Evolutionary conservation across 805 yeast species (phyloP), one percentile per base, ranked within the genome.

Genomic region (Brettanomyces sp.): DNA sequence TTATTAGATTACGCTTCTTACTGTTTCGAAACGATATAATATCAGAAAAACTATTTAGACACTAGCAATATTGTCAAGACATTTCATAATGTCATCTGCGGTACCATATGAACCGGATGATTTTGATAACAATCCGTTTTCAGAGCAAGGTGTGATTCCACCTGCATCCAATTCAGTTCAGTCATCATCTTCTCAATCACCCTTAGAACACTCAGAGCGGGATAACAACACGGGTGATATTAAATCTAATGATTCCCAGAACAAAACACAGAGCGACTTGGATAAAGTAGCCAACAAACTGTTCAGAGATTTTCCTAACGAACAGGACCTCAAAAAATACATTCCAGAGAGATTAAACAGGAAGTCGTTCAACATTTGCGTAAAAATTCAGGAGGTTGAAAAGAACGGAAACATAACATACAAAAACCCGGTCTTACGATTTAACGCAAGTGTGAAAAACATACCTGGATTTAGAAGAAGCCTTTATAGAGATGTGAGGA

Each of bases 371-470:
- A 59, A 53, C 44, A 49, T 91, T 38, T 56, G 57, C 1, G 70
- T 86, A 32, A 76, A 72, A 44, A 80, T 91, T 3, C 73, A 75
- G 2, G 84, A 76, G 12, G 68, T 93, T 42, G 97, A 90, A 62
- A 74, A 81, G 54, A 75, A 73, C 47, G 82, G 80, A 0, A 65
- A 66, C 4, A 57, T 64, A 6, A 76, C 77, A 47, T 75, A 74
- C 43, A 88, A 82, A 47, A 87, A 88, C 55, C 96, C 96, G 4
- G 80, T 85, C 7, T 67, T 91, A 46, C 74, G 80, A 51, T 81
- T 91, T 52, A 88, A 85, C 55, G 77, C 79, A 18, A 66, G 64
- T 28, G 64, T 67, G 24, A 56, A 56, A 9, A 86, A 85, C 39
- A 66, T 90, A 33, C 90, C 95, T 13, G 77, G 81, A 36, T 93